These are phyloP conservation scores for Thecaphora frezii DNA, from an alignment of 1,284 basidiomycete genomes.

Conservation along the genomic window DNA sequence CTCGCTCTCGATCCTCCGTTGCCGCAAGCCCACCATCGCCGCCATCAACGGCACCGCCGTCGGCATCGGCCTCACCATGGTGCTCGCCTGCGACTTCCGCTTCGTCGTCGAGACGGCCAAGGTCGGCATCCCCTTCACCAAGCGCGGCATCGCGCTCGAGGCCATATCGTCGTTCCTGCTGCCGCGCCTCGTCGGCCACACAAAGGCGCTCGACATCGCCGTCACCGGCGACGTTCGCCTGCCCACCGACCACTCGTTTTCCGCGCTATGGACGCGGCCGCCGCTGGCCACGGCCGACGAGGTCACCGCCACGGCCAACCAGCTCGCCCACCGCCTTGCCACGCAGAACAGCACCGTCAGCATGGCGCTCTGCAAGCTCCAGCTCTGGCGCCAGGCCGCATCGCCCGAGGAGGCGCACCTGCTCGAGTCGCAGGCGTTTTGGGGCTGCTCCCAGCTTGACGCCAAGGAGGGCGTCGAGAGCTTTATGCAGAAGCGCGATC, in stretches of 20 bases:
- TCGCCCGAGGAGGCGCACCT: constrained; percentile 42
- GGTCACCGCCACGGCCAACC: constrained; percentile 26
- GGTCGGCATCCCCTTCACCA: constrained; percentile 43
- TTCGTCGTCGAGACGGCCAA: constrained; percentile 35
- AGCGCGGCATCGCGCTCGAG: constrained; percentile 48
- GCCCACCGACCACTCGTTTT: constrained; percentile 19
- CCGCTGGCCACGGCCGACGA: constrained; percentile 17
- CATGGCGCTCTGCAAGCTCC: constrained; percentile 46
- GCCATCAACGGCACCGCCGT: constrained; percentile 50
- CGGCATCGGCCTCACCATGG: constrained; percentile 48
- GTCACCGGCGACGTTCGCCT: constrained; percentile 37
- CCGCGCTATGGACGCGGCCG: constrained; percentile 22
- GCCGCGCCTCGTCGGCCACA: constrained; percentile 35
- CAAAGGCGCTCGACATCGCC: constrained; percentile 41
- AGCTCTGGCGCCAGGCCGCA: constrained; percentile 32
- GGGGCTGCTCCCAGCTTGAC: constrained; percentile 28
- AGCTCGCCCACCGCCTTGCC: constrained; percentile 30
- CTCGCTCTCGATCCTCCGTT: constrained; percentile 30
- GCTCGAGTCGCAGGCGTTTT: constrained; percentile 36
- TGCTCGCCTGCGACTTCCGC: constrained; percentile 32
- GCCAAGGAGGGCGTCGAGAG: constrained; percentile 39
- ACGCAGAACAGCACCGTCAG: constrained; percentile 31
- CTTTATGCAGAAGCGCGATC: constrained; percentile 40
- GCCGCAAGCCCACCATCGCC: constrained; percentile 41
- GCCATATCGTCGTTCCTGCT: constrained; percentile 37